phyloP scores from a whole-genome alignment of 768 basidiomycete genomes.

The Suillus subluteus region DNA sequence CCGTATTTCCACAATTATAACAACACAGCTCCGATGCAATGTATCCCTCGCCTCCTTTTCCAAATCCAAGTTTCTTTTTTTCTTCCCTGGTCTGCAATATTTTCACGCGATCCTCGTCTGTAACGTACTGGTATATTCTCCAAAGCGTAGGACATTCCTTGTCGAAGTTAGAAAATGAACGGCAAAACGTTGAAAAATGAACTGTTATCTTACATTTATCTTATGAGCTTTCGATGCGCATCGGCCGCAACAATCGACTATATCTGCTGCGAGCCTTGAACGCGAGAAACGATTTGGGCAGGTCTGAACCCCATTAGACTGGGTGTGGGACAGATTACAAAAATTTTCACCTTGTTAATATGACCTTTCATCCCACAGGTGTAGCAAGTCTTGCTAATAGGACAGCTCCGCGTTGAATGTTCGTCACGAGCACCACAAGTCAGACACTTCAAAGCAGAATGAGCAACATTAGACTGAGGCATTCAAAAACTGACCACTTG shows the following conservation, averaged over 20 bases:
- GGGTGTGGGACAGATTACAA: not conserved
- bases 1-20: slow-evolving; percentile 74
- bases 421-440: slow-evolving; percentile 84
- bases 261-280: slow-evolving; percentile 19
- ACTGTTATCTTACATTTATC: slow-evolving; percentile 52
- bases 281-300: slow-evolving; percentile 65
- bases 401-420: slow-evolving; percentile 76
- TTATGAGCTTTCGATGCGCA: slow-evolving; percentile 70
- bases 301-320: slow-evolving; percentile 42
- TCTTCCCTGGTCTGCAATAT: slow-evolving; percentile 51
- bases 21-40: slow-evolving; percentile 79
- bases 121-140: slow-evolving; percentile 77
- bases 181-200: not conserved
- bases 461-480: slow-evolving; percentile 4
- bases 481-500: slow-evolving; percentile 57
- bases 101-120: slow-evolving; percentile 50
- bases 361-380: slow-evolving; percentile 86
- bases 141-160: slow-evolving; percentile 86
- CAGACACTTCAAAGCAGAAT: slow-evolving; percentile 54
- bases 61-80: slow-evolving; percentile 54
- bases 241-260: slow-evolving; percentile 61
- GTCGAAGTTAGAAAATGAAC: slow-evolving; percentile 3
- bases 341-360: slow-evolving; percentile 55
- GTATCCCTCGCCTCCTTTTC: slow-evolving; percentile 79
- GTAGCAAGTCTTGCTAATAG: slow-evolving; percentile 80